Evolutionary conservation across 345 rosid species (phyloP), one percentile per base, ranked within the genome.

Genomic region (Garcia nutans): DNA sequence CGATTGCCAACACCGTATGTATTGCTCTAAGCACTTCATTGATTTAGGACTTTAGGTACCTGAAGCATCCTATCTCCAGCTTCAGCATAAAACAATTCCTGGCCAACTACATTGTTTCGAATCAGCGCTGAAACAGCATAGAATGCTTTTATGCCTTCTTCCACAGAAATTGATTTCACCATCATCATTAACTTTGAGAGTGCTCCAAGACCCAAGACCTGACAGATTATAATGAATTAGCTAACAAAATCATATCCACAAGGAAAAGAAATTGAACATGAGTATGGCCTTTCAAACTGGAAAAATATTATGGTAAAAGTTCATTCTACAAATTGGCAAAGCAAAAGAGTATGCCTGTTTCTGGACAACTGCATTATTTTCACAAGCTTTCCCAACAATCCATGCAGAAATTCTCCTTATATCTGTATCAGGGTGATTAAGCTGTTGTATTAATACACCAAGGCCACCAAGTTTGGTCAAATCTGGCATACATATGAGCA

Each of bases 341-440:
- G 44, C 28, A 41, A 74, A 75, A 59, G 41, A 22, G 5, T 15
- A 33, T 50, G 90, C 98, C 94, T 96, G 92, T 77, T 82, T 85
- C 86, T 96, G 97, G 81, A 93, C 86, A 82, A 84, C 76, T 13
- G 92, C 92, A 84, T 93, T 89, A 82, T 96, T 96, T 83, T 96
- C 98, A 84, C 97, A 79, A 16, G 98, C 96, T 82, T 84, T 92
- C 65, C 99, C 99, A 11, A 96, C 82, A 76, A 96, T 88, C 99
- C 99, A 96, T 47, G 99, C 98, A 75, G 99, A 90, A 76, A 87
- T 65, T 80, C 79, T 93, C 86, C 97, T 87, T 59, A 86, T 81
- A 19, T 88, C 93, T 17, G 91, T 20, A 65, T 93, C 93, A 66
- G 85, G 83, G 78, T 93, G 97, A 83, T 79, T 72, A 63, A 93